These are phyloP conservation scores for Lipomyces mesembrius DNA, from an alignment of 805 yeast species.

Conservation along the genomic window DNA sequence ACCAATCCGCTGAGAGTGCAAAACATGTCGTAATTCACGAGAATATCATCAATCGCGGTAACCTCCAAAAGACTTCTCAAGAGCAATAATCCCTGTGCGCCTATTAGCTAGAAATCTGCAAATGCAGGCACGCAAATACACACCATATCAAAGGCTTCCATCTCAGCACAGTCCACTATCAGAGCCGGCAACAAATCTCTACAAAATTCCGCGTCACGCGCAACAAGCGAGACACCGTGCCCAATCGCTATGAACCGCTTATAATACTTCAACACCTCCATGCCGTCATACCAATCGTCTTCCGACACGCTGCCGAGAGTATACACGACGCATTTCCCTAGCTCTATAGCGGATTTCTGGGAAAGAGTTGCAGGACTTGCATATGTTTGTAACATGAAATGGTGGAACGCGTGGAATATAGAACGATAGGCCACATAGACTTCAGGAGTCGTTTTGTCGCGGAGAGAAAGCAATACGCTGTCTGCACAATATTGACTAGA, in stretches of 20 bases:
- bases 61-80: constrained; percentile 18
- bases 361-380: constrained; percentile 21
- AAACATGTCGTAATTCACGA: constrained; percentile 16
- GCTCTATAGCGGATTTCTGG: constrained; percentile 23
- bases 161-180: constrained; percentile 22
- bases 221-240: constrained; percentile 32
- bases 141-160: constrained; percentile 27
- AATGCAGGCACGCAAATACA: neutral
- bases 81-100: constrained; percentile 20
- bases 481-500: constrained; percentile 8
- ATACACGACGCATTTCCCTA: constrained; percentile 32
- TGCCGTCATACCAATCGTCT: constrained; percentile 35
- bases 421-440: constrained; percentile 19
- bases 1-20: constrained; percentile 11
- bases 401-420: constrained; percentile 24
- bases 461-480: constrained; percentile 7
- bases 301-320: constrained; percentile 26
- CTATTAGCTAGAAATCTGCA: neutral
- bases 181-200: constrained; percentile 22
- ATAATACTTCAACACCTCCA: constrained; percentile 21
- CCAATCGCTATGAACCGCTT: constrained; percentile 34
- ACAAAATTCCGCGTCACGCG: constrained; percentile 16
- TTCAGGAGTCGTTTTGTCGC: constrained; percentile 18
- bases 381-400: constrained; percentile 24
- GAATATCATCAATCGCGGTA: constrained; percentile 9